Conservation (phyloP, 345 rosid genomes). For the Gossypium rotundifolium region DNA sequence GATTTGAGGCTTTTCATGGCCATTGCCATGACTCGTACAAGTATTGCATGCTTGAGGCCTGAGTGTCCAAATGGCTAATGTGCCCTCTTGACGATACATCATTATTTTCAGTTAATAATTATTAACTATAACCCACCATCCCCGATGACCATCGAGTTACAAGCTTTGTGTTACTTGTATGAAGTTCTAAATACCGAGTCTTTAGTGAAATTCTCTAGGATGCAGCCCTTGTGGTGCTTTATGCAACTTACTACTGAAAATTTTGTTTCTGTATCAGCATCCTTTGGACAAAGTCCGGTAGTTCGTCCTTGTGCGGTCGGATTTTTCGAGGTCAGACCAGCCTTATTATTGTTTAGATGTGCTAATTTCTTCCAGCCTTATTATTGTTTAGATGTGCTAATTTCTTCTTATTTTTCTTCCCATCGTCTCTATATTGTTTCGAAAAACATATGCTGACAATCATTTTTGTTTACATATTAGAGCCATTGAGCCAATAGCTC, state of each 20-base stretch:
- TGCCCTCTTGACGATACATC: not conserved
- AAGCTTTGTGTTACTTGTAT: not conserved
- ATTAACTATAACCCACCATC: not conserved
- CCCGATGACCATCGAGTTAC: not conserved
- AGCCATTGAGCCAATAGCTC: not conserved
- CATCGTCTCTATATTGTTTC: too few relatives aligned
- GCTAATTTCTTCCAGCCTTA: not conserved
- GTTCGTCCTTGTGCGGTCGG: not conserved
- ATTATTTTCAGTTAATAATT: not conserved
- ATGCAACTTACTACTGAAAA: not conserved
- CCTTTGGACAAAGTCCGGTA: not conserved
- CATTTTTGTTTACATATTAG: not conserved
- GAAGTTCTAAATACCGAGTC: not conserved
- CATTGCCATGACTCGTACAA: not conserved
- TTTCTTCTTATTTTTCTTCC: too few relatives aligned
- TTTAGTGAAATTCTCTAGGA: not conserved
- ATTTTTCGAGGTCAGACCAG: not conserved
- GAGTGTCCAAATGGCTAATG: not conserved
- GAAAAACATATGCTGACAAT: too few relatives aligned
- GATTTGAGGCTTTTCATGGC: not conserved
- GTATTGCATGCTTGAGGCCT: not conserved
- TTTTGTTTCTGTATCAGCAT: slow-evolving; percentile 6
- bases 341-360: not conserved
- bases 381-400: not conserved
- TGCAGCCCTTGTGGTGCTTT: slow-evolving; percentile 2